A percentile compares a stretch with the other conserved stretches of the same genome.
These are phyloP conservation scores for Halophytophthora polymorphica DNA, from an alignment of 352 stramenopile species.

Conservation along the genomic window DNA sequence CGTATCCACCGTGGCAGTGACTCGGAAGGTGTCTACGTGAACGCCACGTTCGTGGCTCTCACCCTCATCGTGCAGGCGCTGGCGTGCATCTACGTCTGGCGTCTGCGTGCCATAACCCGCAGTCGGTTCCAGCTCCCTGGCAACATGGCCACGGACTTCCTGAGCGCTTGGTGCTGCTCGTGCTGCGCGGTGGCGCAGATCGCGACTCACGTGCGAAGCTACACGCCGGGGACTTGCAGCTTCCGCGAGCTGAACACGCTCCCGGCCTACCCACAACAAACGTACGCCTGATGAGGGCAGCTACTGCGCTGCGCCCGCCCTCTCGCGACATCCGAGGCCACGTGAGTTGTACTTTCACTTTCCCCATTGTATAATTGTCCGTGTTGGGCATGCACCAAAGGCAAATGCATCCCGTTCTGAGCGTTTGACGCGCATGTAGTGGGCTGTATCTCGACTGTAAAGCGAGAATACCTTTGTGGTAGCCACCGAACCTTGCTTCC, in stretches of 20 bases:
- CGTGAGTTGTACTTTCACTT: too few species aligned
- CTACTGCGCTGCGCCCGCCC: too few species aligned
- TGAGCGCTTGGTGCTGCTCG: constrained; percentile 37
- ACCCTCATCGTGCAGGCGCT: constrained; percentile 23
- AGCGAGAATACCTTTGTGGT: too few species aligned
- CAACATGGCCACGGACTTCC: constrained; percentile 26
- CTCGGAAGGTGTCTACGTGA: constrained; percentile 5
- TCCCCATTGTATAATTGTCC: too few species aligned
- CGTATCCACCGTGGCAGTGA: constrained; percentile 6
- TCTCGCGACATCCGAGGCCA: too few species aligned
- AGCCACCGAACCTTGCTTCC: too few species aligned
- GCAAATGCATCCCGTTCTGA: too few species aligned
- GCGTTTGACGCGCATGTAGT: too few species aligned
- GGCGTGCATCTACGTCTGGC: constrained; percentile 32
- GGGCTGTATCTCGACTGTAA: too few species aligned
- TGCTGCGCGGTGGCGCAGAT: constrained; percentile 42
- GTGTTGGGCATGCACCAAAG: too few species aligned
- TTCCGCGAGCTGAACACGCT: constrained; percentile 34
- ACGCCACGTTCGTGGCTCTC: constrained; percentile 22
- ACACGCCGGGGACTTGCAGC: constrained; percentile 39
- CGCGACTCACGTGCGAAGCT: constrained; percentile 36
- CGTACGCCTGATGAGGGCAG: too few species aligned
- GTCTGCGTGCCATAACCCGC: constrained; percentile 42
- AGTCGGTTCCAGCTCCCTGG: constrained; percentile 41
- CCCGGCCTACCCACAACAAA: not conserved